Evolutionary conservation across 2,329 filamentous ascomycete species (phyloP).

Genomic region (Fusarium mangiferae): DNA sequence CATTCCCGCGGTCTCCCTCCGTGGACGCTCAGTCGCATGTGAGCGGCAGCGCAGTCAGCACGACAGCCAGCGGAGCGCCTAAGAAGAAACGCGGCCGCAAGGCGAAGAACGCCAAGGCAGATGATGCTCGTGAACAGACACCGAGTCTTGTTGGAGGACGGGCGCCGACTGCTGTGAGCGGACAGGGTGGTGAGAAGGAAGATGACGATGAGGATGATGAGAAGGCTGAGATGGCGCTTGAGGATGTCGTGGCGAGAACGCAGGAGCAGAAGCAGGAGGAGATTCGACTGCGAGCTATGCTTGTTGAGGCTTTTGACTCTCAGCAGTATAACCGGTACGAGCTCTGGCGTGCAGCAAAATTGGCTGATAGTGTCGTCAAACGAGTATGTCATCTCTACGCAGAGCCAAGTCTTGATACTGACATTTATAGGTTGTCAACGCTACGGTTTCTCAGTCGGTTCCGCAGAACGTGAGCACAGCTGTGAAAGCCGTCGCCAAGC

Average conservation of each 20-base stretch:
- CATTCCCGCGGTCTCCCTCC: constrained; percentile 72
- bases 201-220: constrained; percentile 69
- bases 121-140: constrained; percentile 55
- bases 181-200: constrained; percentile 57
- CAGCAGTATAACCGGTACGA: constrained; percentile 77
- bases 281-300: constrained; percentile 65
- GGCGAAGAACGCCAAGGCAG: constrained; percentile 64
- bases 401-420: background rate
- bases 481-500: constrained; percentile 80
- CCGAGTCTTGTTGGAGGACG: constrained; percentile 56
- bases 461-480: constrained; percentile 77
- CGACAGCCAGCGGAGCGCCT: constrained; percentile 49
- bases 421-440: constrained; percentile 73
- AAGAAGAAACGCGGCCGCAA: constrained; percentile 73
- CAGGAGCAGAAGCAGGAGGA: constrained; percentile 75
- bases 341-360: constrained; percentile 74
- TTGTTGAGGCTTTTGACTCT: constrained; percentile 72
- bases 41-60: constrained; percentile 69
- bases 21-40: constrained; percentile 69
- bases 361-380: constrained; percentile 75
- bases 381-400: constrained; percentile 58
- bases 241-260: constrained; percentile 68
- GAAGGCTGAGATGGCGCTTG: constrained; percentile 64
- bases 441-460: constrained; percentile 82
- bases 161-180: constrained; percentile 57